Conservation (phyloP, 345 rosid species). For the Syzygium oleosum region DNA sequence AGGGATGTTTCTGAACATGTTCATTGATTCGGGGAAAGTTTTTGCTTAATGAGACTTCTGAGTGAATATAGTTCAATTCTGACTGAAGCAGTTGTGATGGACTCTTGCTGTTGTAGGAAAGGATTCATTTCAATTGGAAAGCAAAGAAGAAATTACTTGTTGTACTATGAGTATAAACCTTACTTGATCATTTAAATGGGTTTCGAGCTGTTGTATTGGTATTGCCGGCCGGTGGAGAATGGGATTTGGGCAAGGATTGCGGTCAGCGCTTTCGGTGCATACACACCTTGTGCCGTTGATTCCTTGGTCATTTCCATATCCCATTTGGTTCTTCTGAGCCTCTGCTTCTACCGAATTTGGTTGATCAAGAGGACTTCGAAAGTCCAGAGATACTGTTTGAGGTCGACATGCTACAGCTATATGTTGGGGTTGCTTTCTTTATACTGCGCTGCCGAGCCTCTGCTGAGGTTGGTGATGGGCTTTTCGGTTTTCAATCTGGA, state of each 20-base stretch:
- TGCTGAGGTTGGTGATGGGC: slow-evolving; percentile 60
- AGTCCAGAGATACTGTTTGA: slow-evolving; percentile 52
- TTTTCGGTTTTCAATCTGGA: slow-evolving; percentile 52
- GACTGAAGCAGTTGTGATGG: background rate
- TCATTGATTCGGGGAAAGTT: background rate
- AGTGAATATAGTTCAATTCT: background rate
- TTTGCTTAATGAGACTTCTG: background rate
- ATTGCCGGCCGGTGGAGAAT: slow-evolving; percentile 52
- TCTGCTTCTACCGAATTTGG: slow-evolving; percentile 69
- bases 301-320: slow-evolving; percentile 53
- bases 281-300: slow-evolving; percentile 74
- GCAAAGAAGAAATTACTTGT: background rate
- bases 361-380: slow-evolving; percentile 38
- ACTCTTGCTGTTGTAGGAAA: background rate
- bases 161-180: background rate
- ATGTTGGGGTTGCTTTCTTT: slow-evolving; percentile 49
- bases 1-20: background rate
- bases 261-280: slow-evolving; percentile 62
- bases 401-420: slow-evolving; percentile 50
- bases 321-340: slow-evolving; percentile 55
- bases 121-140: background rate
- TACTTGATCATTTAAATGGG: slow-evolving; percentile 31
- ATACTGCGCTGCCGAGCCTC: slow-evolving; percentile 59
- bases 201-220: slow-evolving; percentile 61
- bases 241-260: slow-evolving; percentile 53